A percentile compares a stretch with the other conserved stretches of the same genome.
These are phyloP conservation scores for Tremellales sp. DNA, from an alignment of 1,284 basidiomycete genomes.

Conservation along the genomic window DNA sequence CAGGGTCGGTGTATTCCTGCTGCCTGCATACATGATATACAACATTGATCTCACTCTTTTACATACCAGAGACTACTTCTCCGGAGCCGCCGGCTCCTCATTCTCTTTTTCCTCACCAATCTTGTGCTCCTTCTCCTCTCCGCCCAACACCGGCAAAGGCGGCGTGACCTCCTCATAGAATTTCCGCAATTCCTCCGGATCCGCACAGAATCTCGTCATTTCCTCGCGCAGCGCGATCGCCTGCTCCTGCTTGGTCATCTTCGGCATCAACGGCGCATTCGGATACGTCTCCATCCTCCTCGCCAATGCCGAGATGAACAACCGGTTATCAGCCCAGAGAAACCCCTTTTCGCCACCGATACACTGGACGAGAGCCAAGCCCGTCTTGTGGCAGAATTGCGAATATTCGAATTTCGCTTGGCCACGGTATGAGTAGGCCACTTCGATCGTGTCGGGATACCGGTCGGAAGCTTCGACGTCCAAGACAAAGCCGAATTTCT, in stretches of 20 bases:
- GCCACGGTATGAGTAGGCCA: conserved; percentile 79
- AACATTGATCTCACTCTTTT: neutral
- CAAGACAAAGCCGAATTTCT: conserved; percentile 71
- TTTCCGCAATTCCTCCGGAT: conserved; percentile 54
- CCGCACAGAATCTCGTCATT: conserved; percentile 64
- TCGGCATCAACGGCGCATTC: conserved; percentile 17
- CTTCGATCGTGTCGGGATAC: conserved; percentile 73
- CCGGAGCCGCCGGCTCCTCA: neutral
- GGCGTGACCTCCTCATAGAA: conserved; percentile 73
- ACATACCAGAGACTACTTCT: conserved; percentile 4
- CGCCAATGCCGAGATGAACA: conserved; percentile 50
- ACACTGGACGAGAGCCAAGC: conserved; percentile 81
- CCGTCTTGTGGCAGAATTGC: conserved; percentile 83
- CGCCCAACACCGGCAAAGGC: conserved; percentile 12
- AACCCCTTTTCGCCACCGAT: conserved; percentile 73
- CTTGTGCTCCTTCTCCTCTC: conserved; percentile 9
- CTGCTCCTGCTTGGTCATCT: conserved; percentile 37
- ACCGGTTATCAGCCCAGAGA: conserved; percentile 78
- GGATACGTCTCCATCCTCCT: conserved; percentile 20
- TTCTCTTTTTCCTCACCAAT: conserved; percentile 9
- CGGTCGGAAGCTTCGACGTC: conserved; percentile 75
- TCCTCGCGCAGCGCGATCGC: conserved; percentile 51
- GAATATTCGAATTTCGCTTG: conserved; percentile 66
- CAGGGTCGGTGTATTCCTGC: too few relatives aligned
- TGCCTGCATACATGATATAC: too few relatives aligned